Conservation (phyloP, 106 monocot species). For the Dioscorea zingiberensis region DNA sequence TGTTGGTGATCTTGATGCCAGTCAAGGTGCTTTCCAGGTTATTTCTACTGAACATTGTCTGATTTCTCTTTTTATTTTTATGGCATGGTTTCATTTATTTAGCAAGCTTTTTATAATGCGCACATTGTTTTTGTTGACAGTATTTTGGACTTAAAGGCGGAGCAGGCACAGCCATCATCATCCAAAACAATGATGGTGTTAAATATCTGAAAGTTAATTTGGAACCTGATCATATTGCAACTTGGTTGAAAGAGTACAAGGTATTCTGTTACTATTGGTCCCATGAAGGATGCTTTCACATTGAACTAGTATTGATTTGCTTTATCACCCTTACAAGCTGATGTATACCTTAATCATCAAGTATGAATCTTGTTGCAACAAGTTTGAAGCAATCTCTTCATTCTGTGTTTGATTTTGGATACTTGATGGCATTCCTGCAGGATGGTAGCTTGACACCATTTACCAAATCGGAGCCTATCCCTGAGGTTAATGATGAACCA, state of each 20-base stretch:
- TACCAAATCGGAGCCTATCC: slow-evolving; percentile 89
- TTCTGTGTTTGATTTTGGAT: too few species aligned
- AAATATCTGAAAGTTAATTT: slow-evolving; percentile 59
- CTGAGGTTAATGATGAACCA: slow-evolving; percentile 73
- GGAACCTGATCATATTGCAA: slow-evolving; percentile 35
- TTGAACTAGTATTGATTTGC: too few species aligned
- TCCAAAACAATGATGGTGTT: slow-evolving; percentile 32
- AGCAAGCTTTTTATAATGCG: neutral
- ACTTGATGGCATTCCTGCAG: slow-evolving; percentile 25
- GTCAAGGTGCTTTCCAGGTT: slow-evolving; percentile 81
- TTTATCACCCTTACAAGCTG: too few species aligned
- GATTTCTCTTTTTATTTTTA: neutral
- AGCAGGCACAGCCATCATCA: slow-evolving; percentile 38
- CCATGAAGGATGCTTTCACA: too few species aligned
- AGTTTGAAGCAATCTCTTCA: neutral
- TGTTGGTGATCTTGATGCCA: slow-evolving; percentile 76
- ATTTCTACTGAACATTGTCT: slow-evolving; percentile 2
- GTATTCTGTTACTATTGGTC: slow-evolving; percentile 21
- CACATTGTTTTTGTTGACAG: slow-evolving; percentile 21
- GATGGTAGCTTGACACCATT: slow-evolving; percentile 63
- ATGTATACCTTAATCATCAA: too few species aligned
- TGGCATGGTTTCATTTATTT: too few species aligned
- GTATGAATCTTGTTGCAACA: neutral
- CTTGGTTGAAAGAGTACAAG: slow-evolving; percentile 64
- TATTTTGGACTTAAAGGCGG: slow-evolving; percentile 56